Conservation (phyloP, 2,329 filamentous ascomycete genomes). For the Verticillium nonalfalfae region DNA sequence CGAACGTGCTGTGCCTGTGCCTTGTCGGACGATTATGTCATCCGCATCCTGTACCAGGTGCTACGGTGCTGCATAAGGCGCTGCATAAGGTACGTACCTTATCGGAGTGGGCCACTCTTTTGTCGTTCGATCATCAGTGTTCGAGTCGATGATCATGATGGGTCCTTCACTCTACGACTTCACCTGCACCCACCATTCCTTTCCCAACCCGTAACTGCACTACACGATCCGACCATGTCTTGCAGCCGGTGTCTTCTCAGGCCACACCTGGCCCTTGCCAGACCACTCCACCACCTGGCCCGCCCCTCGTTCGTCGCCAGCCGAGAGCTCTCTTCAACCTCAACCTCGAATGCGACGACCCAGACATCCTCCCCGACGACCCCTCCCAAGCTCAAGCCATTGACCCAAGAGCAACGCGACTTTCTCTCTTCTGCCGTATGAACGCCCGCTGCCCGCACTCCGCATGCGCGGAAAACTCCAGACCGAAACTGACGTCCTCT, state of each 20-base stretch:
- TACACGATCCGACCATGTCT: not conserved
- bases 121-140: not conserved
- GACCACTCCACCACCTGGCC: slow-evolving; percentile 1
- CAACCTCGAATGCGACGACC: not conserved
- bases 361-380: slow-evolving; percentile 16
- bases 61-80: not conserved
- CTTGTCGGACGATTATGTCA: slow-evolving; percentile 9
- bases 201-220: no score
- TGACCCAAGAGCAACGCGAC: slow-evolving; percentile 64
- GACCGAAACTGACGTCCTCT: slow-evolving; percentile 6
- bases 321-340: not conserved
- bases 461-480: no score
- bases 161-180: no score
- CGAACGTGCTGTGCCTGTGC: not conserved
- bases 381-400: slow-evolving; percentile 43
- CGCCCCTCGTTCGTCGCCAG: not conserved
- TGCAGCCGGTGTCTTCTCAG: not conserved
- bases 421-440: slow-evolving; percentile 68
- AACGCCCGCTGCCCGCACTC: not conserved
- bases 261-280: not conserved
- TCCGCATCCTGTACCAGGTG: slow-evolving; percentile 8
- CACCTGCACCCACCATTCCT: no score
- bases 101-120: not conserved
- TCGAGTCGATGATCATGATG: not conserved
- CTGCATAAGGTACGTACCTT: not conserved